Evolutionary conservation across 1,284 basidiomycete species (phyloP), one percentile per base, ranked within the genome.

Genomic region (Ustilago trichophora): DNA sequence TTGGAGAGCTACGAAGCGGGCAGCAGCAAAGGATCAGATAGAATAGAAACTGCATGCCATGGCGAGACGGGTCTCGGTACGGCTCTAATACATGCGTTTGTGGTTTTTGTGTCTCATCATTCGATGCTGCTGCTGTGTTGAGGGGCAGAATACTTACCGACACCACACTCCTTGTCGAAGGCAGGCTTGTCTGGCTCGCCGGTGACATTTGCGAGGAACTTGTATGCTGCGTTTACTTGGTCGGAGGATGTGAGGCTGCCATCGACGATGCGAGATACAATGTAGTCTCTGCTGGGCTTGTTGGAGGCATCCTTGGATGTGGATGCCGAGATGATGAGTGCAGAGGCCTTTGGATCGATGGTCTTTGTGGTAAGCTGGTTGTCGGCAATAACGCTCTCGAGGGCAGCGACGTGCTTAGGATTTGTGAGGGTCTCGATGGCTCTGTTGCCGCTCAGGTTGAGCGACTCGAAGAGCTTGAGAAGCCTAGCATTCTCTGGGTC

Each of bases 141-240:
- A 19, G 3, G 13, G 8, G 18, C 8, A 4, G 21, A 2, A 25
- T 13, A 85, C 91, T 76, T 73, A 93, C 93, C 94, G 52, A 98
- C 89, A 72, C 95, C 95, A 77, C 91, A 92, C 16, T 87, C 85
- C 67, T 86, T 84, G 77, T 95, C 87, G 76, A 98, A 97, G 40
- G 88, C 88, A 11, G 78, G 82, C n/a, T 87, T 85, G 72, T 94
- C 85, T 33, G 91, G 84, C 25, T 91, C 88, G 0, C 50, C 57
- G 13, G 84, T 55, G 19, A 86, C 81, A 72, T 88, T 86, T 0
- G 85, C 89, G 22, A 91, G 77, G 80, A 89, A 95, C 81, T 90
- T 93, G 32, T 88, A 84, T 22, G 92, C 78, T 22, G 75, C 62
- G 52, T 87, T 86, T 31, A 96, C 88, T 84, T 97, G 94, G 79